These are phyloP conservation scores for Ophiostoma piceae DNA, from an alignment of 2,329 filamentous ascomycete genomes.

Conservation along the genomic window DNA sequence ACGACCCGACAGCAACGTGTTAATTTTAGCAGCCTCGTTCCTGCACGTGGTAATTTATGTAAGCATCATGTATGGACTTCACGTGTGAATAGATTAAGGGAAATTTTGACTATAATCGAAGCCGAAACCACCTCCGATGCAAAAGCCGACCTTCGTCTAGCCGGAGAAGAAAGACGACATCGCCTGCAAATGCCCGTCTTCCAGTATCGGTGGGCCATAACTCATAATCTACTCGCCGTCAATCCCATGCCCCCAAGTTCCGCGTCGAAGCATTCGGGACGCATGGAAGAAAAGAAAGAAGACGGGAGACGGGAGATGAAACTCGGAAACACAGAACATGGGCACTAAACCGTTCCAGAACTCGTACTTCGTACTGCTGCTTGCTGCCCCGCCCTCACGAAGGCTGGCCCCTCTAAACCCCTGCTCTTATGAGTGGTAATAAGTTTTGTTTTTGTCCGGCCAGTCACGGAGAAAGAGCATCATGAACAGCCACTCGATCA, in stretches of 20 bases:
- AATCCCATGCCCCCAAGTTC: neutral
- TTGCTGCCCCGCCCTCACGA: neutral
- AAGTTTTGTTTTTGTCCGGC: neutral
- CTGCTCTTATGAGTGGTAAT: conserved; percentile 2
- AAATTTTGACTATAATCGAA: too few species aligned
- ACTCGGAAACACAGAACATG: neutral
- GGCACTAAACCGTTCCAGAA: neutral
- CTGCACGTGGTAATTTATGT: neutral
- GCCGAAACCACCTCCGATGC: too few species aligned
- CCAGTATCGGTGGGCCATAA: too few species aligned
- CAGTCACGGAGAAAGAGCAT: too few species aligned
- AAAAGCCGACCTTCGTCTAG: too few species aligned
- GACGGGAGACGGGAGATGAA: neutral
- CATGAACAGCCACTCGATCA: too few species aligned
- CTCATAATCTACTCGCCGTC: too few species aligned
- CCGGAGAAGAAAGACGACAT: too few species aligned
- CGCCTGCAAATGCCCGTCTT: too few species aligned
- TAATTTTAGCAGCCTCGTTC: neutral
- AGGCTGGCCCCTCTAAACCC: neutral
- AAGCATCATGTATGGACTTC: neutral
- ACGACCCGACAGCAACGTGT: neutral
- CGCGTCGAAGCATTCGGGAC: neutral
- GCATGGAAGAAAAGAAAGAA: neutral
- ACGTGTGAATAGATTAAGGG: too few species aligned
- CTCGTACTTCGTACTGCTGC: neutral